These are phyloP conservation scores for Astragalus membranaceus DNA, from an alignment of 306 rosid species.

Conservation along the genomic window DNA sequence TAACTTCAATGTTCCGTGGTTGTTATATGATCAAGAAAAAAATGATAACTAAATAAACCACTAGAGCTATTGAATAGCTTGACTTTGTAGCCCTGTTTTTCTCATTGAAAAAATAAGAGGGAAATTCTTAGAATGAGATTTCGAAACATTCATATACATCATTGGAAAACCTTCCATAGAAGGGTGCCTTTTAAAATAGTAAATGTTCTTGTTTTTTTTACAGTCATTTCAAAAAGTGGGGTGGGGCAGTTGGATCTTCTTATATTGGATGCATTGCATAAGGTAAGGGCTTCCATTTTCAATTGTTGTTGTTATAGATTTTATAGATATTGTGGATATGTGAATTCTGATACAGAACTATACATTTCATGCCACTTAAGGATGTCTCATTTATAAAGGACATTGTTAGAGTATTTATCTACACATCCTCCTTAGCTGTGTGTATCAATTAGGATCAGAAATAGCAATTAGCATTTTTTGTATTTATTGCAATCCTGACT, in stretches of 20 bases:
- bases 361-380: background rate
- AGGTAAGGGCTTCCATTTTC: conserved; percentile 35
- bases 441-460: no score
- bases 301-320: background rate
- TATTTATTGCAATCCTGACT: no score
- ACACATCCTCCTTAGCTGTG: no score
- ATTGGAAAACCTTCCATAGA: background rate
- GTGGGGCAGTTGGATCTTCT: no score
- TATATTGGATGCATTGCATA: conserved; percentile 59
- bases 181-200: conserved; percentile 7
- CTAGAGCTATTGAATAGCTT: background rate
- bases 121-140: background rate
- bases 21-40: no score
- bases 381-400: background rate
- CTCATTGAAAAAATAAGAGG: background rate
- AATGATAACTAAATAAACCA: background rate
- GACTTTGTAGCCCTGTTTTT: background rate
- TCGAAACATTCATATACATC: background rate
- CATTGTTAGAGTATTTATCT: no score
- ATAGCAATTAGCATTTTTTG: no score
- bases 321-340: no score
- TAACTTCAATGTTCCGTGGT: no score
- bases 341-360: background rate
- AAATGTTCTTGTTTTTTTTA: no score
- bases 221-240: no score